These are phyloP conservation scores for Ulota crispa DNA, from an alignment of 225 moss, liverwort and hornwort genomes.

Conservation along the genomic window DNA sequence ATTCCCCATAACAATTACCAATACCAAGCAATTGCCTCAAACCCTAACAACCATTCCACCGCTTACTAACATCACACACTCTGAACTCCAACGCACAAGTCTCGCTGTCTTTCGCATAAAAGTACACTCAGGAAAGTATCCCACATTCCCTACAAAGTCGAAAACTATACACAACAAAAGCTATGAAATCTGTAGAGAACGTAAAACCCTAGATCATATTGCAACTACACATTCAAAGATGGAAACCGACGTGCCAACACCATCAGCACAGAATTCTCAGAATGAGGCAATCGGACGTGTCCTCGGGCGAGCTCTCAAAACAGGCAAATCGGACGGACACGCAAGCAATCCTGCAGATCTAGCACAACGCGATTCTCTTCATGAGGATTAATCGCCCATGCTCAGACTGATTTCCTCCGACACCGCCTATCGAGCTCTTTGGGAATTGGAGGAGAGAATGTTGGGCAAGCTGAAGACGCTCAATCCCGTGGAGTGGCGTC, in stretches of 20 bases:
- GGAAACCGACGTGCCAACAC: neutral
- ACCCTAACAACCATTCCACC: neutral
- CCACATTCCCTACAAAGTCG: neutral
- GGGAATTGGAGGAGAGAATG: constrained; percentile 34
- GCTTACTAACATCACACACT: neutral
- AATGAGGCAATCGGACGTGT: too few species aligned
- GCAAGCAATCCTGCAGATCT: too few species aligned
- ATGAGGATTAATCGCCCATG: too few species aligned
- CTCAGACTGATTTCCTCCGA: neutral
- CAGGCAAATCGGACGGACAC: too few species aligned
- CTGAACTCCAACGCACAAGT: neutral
- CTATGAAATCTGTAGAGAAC: neutral
- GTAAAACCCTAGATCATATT: neutral
- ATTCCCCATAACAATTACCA: neutral
- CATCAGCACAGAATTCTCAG: neutral
- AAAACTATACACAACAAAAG: constrained; percentile 14
- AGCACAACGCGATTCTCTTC: too few species aligned
- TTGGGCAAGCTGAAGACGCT: constrained; percentile 35
- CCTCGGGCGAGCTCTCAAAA: too few species aligned
- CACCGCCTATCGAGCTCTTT: constrained; percentile 9
- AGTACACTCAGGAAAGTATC: constrained; percentile 18
- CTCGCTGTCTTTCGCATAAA: neutral
- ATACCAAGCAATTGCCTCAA: constrained; percentile 4
- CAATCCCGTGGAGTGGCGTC: constrained; percentile 37
- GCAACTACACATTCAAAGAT: constrained; percentile 12